A percentile compares a stretch with the other conserved stretches of the same genome.
Conservation (phyloP, 1,284 basidiomycete genomes). For the Sporisorium graminicola region DNA sequence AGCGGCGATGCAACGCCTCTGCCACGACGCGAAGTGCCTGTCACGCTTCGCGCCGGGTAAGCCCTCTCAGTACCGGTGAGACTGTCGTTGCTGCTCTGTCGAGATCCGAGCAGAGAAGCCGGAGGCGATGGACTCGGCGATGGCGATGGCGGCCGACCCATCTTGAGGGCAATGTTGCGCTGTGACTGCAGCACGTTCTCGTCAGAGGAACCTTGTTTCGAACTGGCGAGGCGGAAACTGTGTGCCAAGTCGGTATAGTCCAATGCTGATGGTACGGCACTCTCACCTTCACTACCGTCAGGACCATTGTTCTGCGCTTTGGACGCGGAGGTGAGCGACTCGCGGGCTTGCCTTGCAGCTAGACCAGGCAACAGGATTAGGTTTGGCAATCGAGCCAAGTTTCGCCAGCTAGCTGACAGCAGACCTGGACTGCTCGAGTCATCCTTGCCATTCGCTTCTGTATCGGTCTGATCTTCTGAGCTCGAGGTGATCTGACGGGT, state of each 20-base stretch:
- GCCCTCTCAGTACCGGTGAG: conserved; percentile 20
- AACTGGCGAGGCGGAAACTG: conserved; percentile 34
- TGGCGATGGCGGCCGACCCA: conserved; percentile 35
- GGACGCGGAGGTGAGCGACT: conserved; percentile 19
- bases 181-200: conserved; percentile 28
- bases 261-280: neutral
- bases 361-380: conserved; percentile 51
- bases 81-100: conserved; percentile 44
- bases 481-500: conserved; percentile 31
- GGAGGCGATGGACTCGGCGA: conserved; percentile 44
- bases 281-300: neutral
- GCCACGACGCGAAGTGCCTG: conserved; percentile 12
- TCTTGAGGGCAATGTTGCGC: conserved; percentile 29
- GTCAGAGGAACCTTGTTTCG: conserved; percentile 2
- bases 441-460: conserved; percentile 18
- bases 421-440: conserved; percentile 23
- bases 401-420: conserved; percentile 51
- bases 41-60: neutral
- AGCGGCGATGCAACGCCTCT: conserved; percentile 45
- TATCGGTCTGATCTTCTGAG: conserved; percentile 27
- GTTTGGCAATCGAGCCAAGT: conserved; percentile 44
- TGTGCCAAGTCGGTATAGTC: conserved; percentile 39
- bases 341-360: conserved; percentile 40
- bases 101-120: conserved; percentile 36
- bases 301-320: conserved; percentile 2